Percentiles rank a stretch among this genome's conserved stretches.
Evolutionary conservation across 805 yeast genomes (phyloP).

Genomic region (Metschnikowia matae): DNA sequence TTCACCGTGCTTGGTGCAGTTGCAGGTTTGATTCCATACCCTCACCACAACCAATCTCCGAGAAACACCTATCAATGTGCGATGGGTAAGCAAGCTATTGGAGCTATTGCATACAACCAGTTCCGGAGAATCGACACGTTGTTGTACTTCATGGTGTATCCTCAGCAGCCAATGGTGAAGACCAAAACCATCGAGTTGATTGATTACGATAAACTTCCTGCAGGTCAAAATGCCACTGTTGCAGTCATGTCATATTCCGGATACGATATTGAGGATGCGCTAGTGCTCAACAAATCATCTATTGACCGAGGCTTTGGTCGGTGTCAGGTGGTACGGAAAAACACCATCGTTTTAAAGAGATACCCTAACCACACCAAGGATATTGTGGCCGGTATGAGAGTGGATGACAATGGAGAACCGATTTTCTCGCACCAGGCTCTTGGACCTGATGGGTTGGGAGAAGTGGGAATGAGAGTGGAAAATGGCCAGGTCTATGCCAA

Average conservation of each 20-base stretch:
- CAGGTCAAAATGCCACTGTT: slow-evolving; percentile 98
- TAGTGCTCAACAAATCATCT: slow-evolving; percentile 88
- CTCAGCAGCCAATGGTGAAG: slow-evolving; percentile 99
- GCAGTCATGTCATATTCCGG: slow-evolving; percentile 99
- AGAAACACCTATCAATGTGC: slow-evolving; percentile 93
- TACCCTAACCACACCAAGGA: slow-evolving; percentile 94
- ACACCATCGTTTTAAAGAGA: slow-evolving; percentile 82
- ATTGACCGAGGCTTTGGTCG: slow-evolving; percentile 97
- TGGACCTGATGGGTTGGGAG: slow-evolving; percentile 96
- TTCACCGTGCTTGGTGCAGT: slow-evolving; percentile 90
- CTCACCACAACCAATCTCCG: slow-evolving; percentile 90
- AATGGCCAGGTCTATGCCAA: slow-evolving; percentile 93
- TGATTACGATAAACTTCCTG: slow-evolving; percentile 93
- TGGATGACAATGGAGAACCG: slow-evolving; percentile 74
- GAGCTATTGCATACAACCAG: slow-evolving; percentile 97
- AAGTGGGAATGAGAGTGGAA: slow-evolving; percentile 85
- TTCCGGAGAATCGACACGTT: slow-evolving; percentile 92
- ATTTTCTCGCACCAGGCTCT: slow-evolving; percentile 81
- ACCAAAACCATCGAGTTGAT: slow-evolving; percentile 94
- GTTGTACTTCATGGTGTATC: slow-evolving; percentile 93
- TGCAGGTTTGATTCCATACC: slow-evolving; percentile 88
- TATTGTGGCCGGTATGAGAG: slow-evolving; percentile 86
- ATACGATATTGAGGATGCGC: slow-evolving; percentile 98
- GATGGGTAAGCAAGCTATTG: slow-evolving; percentile 99
- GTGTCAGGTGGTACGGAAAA: slow-evolving; percentile 91